Conservation (phyloP, 257 asterid genomes). For the Capsicum pubescens region DNA sequence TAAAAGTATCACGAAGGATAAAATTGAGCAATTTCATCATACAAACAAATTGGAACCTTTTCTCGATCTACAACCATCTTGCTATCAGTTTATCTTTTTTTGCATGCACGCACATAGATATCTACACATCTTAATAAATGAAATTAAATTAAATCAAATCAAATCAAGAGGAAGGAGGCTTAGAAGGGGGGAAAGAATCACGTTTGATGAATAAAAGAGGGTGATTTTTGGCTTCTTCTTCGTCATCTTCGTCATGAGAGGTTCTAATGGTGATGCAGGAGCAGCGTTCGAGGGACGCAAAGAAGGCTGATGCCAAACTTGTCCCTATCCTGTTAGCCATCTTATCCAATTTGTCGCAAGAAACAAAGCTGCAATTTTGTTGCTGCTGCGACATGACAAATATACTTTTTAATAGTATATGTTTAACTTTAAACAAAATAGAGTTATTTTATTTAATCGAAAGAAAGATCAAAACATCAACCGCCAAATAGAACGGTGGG, state of each 20-base stretch:
- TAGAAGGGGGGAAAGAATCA: slow-evolving; percentile 1
- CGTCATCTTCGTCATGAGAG: slow-evolving; percentile 36
- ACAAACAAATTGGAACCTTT: too few relatives aligned
- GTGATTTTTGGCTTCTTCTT: slow-evolving; percentile 45
- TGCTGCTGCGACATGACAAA: background rate
- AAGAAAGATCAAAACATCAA: background rate
- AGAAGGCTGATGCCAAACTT: slow-evolving; percentile 50
- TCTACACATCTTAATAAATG: background rate
- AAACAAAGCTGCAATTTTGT: background rate
- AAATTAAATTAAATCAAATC: slow-evolving; percentile 13
- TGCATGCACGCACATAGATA: background rate
- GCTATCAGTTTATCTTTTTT: background rate
- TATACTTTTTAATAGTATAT: background rate
- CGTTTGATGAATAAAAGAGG: slow-evolving; percentile 45
- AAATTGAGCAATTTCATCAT: too few relatives aligned
- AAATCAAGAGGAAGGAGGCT: background rate
- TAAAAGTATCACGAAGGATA: too few relatives aligned
- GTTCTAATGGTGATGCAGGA: slow-evolving; percentile 52
- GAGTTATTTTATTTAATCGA: background rate
- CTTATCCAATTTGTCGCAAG: slow-evolving; percentile 43
- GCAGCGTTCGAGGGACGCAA: slow-evolving; percentile 53
- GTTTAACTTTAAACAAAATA: background rate
- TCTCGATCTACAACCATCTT: background rate
- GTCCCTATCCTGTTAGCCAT: slow-evolving; percentile 46
- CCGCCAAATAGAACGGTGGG: background rate